Evolutionary conservation across 2,329 filamentous ascomycete species (phyloP), one percentile per base, ranked within the genome.

Genomic region (Colletotrichum noveboracense): DNA sequence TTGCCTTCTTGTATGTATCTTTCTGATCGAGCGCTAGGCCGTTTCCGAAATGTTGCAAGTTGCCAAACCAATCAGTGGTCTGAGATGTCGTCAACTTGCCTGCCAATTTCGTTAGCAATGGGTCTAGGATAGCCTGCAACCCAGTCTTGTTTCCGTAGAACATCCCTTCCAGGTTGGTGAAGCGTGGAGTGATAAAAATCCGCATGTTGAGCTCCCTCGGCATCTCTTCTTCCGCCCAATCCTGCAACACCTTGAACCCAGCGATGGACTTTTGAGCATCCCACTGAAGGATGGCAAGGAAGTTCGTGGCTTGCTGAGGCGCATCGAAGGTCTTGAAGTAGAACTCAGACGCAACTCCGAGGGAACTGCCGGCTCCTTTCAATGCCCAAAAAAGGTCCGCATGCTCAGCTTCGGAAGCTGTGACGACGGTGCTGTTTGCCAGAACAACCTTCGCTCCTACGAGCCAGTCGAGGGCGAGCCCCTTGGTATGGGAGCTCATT

Each of bases 381-480:
- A 87, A 70, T 3, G 85, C 86, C 85, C 85, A 87, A 78, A 85
- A 86, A 13, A 87, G 80, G 34, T 86, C 85, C 1, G 78, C 32
- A 76, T 87, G 83, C 72, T 83, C 80, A 2, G 78, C 80, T 12
- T 79, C 78, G 36, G 83, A 85, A 21, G 77, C 78, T 21, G 80
- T 77, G 6, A 83, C 81, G 4, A 83, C 78, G 4, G 78, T 81
- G 21, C 78, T 78, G 76, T 85, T 82, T 60, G 84, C 84, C 21
- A 85, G 80, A 28, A 85, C 84, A 5, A 85, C 82, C 7, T 79
- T 84, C 5, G 83, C 84, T 7, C 81, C 79, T 9, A 81, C 76
- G 14, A 85, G 81, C 80, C 80, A 82, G 79, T 86, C 84, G 2
- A 85, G 79, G 0, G 84, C 82, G 9, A 78, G 75, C 18, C 78